Evolutionary conservation across 768 basidiomycete species (phyloP), one percentile per base, ranked within the genome.

Genomic region (Sporobolomyces roseus): DNA sequence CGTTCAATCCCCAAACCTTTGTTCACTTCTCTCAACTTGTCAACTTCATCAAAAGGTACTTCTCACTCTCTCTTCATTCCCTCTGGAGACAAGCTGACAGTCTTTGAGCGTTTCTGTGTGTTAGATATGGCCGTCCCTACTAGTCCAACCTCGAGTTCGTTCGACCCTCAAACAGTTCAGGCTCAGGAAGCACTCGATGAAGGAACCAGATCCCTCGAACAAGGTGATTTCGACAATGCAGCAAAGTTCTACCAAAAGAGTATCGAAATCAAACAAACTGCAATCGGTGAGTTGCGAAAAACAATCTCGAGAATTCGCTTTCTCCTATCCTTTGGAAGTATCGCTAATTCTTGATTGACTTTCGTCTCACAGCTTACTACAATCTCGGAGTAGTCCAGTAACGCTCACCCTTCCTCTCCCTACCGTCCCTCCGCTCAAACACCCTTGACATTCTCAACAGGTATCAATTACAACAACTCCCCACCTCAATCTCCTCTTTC

Each of bases 301-400:
- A 23, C 2, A 7, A 29, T 14, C 27, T 19, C 23, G 53, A 13
- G 14, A n/a, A n/a, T n/a, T n/a, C n/a, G n/a, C n/a, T n/a, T n/a
- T n/a, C n/a, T n/a, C n/a, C n/a, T n/a, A 19, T 23, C 21, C 10
- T 29, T 25, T 36, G 6, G 7, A 2, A 7, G 19, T 12, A 35
- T 5, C 17, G 5, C 36, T 56, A 7, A 45, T 25, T 32, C 17
- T 32, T 32, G 19, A 17, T 27, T 54, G 32, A 27, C 25, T 21
- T 21, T 21, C 45, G 33, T 27, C 8, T 6, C 6, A 27, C 61
- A 69, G 71, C 56, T 9, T 59, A 70, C 68, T 73, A 70, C 68
- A 73, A 73, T 54, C 68, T 73, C 63, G 72, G 72, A 16, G 72
- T 73, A 68, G 68, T 70, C 19, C 64, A 70, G 67, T 73, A 4